Conservation (phyloP, 2,329 filamentous ascomycete genomes). For the Fusarium redolens region DNA sequence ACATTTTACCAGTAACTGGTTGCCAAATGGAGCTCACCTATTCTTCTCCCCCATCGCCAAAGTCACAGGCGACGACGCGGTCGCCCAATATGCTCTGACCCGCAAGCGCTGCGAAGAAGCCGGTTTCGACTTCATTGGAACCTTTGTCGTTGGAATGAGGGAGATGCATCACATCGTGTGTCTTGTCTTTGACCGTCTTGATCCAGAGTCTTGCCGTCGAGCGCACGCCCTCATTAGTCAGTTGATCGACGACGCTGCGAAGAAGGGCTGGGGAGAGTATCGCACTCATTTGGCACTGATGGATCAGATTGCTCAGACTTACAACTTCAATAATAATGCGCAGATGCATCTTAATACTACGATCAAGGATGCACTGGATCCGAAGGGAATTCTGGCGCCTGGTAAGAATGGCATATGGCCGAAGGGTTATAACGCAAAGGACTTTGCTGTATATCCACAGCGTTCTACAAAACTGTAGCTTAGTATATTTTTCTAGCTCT, state of each 20-base stretch:
- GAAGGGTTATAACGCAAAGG: background rate
- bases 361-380: slow-evolving; percentile 29
- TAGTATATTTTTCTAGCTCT: too few species aligned
- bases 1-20: slow-evolving; percentile 2
- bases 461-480: background rate
- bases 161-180: slow-evolving; percentile 38
- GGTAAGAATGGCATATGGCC: slow-evolving; percentile 36
- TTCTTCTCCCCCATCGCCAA: slow-evolving; percentile 42
- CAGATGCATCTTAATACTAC: slow-evolving; percentile 22
- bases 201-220: slow-evolving; percentile 21
- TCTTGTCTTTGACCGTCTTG: slow-evolving; percentile 24
- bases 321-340: slow-evolving; percentile 32
- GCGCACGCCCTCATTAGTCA: slow-evolving; percentile 17
- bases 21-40: slow-evolving; percentile 36
- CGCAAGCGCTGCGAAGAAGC: slow-evolving; percentile 30
- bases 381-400: slow-evolving; percentile 32
- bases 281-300: slow-evolving; percentile 31
- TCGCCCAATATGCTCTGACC: slow-evolving; percentile 28
- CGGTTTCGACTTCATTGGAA: slow-evolving; percentile 36
- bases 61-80: slow-evolving; percentile 28
- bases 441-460: background rate
- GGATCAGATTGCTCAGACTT: slow-evolving; percentile 35
- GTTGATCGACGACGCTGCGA: slow-evolving; percentile 27
- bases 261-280: slow-evolving; percentile 34
- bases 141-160: slow-evolving; percentile 30